Percentiles rank a stretch among this genome's conserved stretches.
Conservation (phyloP, 257 asterid species). For the Gentiana straminea region DNA sequence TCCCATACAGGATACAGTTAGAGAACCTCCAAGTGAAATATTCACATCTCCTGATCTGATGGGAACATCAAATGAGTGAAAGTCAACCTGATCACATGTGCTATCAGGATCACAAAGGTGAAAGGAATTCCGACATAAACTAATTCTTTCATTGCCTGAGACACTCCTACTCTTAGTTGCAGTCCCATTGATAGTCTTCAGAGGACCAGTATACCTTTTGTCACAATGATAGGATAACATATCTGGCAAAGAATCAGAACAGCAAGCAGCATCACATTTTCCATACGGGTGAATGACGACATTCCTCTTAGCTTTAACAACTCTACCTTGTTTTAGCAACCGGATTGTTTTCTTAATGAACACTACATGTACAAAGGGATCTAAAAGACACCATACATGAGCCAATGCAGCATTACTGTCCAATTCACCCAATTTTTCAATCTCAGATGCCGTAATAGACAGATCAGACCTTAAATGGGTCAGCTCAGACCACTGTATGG, state of each 20-base stretch:
- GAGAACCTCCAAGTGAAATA: slow-evolving; percentile 27
- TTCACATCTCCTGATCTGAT: slow-evolving; percentile 35
- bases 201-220: slow-evolving; percentile 11
- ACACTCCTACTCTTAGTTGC: slow-evolving; percentile 37
- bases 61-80: slow-evolving; percentile 54
- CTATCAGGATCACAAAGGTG: slow-evolving; percentile 35
- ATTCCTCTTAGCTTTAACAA: slow-evolving; percentile 59
- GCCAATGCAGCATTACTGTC: slow-evolving; percentile 58
- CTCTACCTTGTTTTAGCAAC: slow-evolving; percentile 64
- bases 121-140: slow-evolving; percentile 15
- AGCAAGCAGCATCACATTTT: slow-evolving; percentile 11
- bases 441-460: slow-evolving; percentile 39
- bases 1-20: slow-evolving; percentile 27
- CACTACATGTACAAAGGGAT: slow-evolving; percentile 84
- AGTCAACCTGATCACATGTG: slow-evolving; percentile 28
- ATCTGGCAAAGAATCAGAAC: slow-evolving; percentile 6
- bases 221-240: slow-evolving; percentile 12
- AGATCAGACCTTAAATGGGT: slow-evolving; percentile 65
- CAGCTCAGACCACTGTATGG: slow-evolving; percentile 62
- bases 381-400: slow-evolving; percentile 79
- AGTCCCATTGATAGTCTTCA: slow-evolving; percentile 17
- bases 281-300: slow-evolving; percentile 35
- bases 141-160: slow-evolving; percentile 31
- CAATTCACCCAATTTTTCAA: slow-evolving; percentile 43
- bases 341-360: slow-evolving; percentile 80